Base-by-base conservation (phyloP, 2,329 filamentous ascomycete species). In the Trichoderma guizhouense region DNA sequence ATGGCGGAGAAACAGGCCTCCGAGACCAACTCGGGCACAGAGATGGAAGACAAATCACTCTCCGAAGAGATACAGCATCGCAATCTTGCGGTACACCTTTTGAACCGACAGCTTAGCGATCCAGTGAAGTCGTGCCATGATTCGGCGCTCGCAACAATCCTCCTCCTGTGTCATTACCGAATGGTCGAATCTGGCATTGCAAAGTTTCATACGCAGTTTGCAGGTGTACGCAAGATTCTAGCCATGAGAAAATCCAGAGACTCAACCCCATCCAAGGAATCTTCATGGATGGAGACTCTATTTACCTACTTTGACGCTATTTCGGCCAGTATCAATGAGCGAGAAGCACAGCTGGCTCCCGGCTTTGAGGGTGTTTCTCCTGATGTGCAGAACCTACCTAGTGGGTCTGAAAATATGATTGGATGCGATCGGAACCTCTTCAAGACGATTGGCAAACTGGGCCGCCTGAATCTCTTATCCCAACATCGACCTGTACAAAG, bases 301-400 rank as follows among this genome's bases (percentile, higher is more conserved):
- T 98, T 98, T 78, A 96, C 93, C 39, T 97, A 95, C 86, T 97
- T 97, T 79, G 95, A 98, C 80, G 93, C 95, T 70, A 93, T 98
- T 83, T 94, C 94, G 0, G 93, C 93, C 51, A 95, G 92, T 67
- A 93, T 97, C 79, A 98, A 98, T 76, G 93, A 97, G 81, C 90
- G 95, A 66, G 95, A 98, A 81, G 90, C 93, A 34, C 93, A 97
- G 80, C 88, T 97, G 21, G 86, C 90, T 74, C 88, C 89, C 14
- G 85, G 89, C 32, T 90, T 93, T 77, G 88, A 92, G 75, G 93
- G 83, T 11, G 79, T 84, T 18, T 78, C 82, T 61, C 78, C 84
- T 1, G 86, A 87, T 53, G 81, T 84, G 18, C 84, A 84, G 55
- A 79, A 88, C 4, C 80, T 89, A 5, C 85, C 86, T 0, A 80